Conservation (phyloP, 257 asterid species). For the Marsdenia floribunda region DNA sequence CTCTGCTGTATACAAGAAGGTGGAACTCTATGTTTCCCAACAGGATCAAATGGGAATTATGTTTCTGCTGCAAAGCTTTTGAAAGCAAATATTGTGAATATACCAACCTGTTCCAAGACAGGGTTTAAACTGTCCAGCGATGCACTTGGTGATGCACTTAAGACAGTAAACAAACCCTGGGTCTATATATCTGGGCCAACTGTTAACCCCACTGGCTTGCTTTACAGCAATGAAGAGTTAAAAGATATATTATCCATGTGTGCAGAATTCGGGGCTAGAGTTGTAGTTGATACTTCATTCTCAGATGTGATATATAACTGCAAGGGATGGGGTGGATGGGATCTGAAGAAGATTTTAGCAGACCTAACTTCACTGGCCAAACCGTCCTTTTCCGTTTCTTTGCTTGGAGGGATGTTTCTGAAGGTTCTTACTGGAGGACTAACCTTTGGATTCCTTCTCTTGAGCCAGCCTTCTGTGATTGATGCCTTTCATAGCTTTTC, state of each 20-base stretch:
- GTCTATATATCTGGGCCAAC: conserved; percentile 90
- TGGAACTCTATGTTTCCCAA: conserved; percentile 89
- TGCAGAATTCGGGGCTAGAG: conserved; percentile 70
- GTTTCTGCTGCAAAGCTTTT: conserved; percentile 72
- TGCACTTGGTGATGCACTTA: conserved; percentile 44
- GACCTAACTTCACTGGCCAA: conserved; percentile 49
- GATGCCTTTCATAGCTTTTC: conserved; percentile 73
- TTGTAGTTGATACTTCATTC: conserved; percentile 81
- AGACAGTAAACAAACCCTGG: conserved; percentile 66
- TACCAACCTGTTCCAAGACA: conserved; percentile 45
- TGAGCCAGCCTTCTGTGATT: conserved; percentile 59
- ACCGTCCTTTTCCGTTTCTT: conserved; percentile 48
- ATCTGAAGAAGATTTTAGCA: conserved; percentile 52
- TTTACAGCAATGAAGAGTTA: conserved; percentile 83
- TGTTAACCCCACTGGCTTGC: conserved; percentile 69
- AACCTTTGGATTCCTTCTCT: conserved; percentile 64
- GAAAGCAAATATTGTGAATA: conserved; percentile 51
- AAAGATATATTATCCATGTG: conserved; percentile 48
- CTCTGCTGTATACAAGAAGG: conserved; percentile 85
- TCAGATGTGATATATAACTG: conserved; percentile 70
- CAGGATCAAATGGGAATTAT: conserved; percentile 84
- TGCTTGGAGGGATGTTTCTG: conserved; percentile 80
- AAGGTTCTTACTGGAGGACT: conserved; percentile 91
- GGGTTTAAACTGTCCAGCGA: conserved; percentile 74
- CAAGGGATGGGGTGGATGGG: conserved; percentile 60